Percentiles rank a stretch among this genome's conserved stretches.
Evolutionary conservation across 1,284 basidiomycete genomes (phyloP).

Genomic region (Pyrrhoderma lamaoense): DNA sequence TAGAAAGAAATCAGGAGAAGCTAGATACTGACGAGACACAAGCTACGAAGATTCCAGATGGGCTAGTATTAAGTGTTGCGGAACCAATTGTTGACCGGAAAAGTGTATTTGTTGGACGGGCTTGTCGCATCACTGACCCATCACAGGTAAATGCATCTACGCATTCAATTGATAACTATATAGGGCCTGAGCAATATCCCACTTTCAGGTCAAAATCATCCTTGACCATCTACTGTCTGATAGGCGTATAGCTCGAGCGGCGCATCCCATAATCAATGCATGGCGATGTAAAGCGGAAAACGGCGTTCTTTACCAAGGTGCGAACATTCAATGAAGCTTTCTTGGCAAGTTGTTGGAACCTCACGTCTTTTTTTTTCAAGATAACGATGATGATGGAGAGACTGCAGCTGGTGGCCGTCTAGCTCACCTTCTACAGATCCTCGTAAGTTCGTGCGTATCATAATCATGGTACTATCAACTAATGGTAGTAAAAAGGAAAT

Average conservation of each 20-base stretch:
- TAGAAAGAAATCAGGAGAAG: slow-evolving; percentile 9
- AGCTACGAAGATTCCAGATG: slow-evolving; percentile 41
- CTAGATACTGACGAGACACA: too few relatives aligned
- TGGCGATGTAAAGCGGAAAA: slow-evolving; percentile 68
- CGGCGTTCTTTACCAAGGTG: slow-evolving; percentile 66
- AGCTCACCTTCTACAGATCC: slow-evolving; percentile 81
- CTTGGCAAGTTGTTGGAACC: background rate
- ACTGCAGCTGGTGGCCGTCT: slow-evolving; percentile 82
- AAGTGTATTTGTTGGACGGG: slow-evolving; percentile 77
- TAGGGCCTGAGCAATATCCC: background rate
- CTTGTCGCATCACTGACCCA: slow-evolving; percentile 72
- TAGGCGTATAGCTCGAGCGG: slow-evolving; percentile 65
- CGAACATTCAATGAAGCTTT: slow-evolving; percentile 17
- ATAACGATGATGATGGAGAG: slow-evolving; percentile 93
- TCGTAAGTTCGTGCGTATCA: too few relatives aligned
- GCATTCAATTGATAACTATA: too few relatives aligned
- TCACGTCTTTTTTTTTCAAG: slow-evolving; percentile 33
- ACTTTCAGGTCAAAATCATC: slow-evolving; percentile 58
- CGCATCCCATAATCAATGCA: slow-evolving; percentile 86
- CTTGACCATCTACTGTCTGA: slow-evolving; percentile 70
- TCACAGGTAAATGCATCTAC: slow-evolving; percentile 46
- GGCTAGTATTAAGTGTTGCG: slow-evolving; percentile 56
- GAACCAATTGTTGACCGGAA: slow-evolving; percentile 80
- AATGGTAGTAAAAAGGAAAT: slow-evolving; percentile 43
- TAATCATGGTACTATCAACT: background rate